Conservation (phyloP, 257 asterid species). For the Solanum gandarillasii region DNA sequence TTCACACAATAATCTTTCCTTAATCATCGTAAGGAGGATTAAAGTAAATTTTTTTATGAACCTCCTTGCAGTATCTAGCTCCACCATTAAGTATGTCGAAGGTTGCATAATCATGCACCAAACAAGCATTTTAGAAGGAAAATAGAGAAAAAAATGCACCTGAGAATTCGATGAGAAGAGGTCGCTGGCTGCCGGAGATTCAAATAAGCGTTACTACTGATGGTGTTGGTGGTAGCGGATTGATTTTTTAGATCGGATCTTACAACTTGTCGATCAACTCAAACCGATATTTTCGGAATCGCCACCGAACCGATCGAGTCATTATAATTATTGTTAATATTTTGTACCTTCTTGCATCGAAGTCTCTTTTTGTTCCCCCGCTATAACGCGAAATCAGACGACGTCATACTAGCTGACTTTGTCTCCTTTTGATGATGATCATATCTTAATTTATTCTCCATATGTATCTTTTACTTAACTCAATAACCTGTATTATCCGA, state of each 20-base stretch:
- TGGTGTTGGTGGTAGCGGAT: constrained; percentile 2
- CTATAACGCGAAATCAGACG: constrained; percentile 70
- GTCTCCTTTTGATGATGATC: constrained; percentile 7
- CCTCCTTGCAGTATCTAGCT: too few relatives aligned
- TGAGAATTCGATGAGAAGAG: constrained; percentile 54
- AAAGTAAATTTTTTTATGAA: too few relatives aligned
- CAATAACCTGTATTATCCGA: background rate
- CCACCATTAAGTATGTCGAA: too few relatives aligned
- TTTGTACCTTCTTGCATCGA: constrained; percentile 74
- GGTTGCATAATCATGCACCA: too few relatives aligned
- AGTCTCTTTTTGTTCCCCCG: constrained; percentile 83
- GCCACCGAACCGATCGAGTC: constrained; percentile 34
- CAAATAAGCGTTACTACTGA: constrained; percentile 18
- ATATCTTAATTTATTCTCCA: constrained; percentile 76
- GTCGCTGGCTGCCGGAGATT: constrained; percentile 77
- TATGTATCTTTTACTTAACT: constrained; percentile 18
- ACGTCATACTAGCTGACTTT: constrained; percentile 37
- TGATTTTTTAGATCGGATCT: constrained; percentile 48
- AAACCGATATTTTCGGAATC: constrained; percentile 22
- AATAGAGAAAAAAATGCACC: constrained; percentile 3
- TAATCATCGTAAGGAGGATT: too few relatives aligned
- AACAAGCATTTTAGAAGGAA: too few relatives aligned
- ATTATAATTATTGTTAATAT: background rate
- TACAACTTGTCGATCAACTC: constrained; percentile 55
- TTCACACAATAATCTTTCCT: background rate